A percentile compares a stretch with the other conserved stretches of the same genome.
Evolutionary conservation across 768 basidiomycete genomes (phyloP).

Genomic region (Rhizopogon vesiculosus): DNA sequence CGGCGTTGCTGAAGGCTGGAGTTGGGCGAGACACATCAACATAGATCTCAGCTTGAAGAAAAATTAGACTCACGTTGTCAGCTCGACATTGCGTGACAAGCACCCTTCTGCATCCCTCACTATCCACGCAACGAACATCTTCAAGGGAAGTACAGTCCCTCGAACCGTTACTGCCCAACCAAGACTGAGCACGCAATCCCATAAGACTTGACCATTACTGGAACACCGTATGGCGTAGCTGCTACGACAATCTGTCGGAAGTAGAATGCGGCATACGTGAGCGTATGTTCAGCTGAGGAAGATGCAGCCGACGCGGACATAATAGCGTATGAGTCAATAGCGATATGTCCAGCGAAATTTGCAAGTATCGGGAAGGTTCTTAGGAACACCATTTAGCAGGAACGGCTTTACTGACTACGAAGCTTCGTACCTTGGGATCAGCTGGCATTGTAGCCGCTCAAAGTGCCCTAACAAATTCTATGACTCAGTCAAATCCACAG

Average conservation of each 20-base stretch:
- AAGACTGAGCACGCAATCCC: constrained; percentile 73
- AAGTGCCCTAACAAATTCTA: too few relatives aligned
- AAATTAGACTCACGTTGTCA: constrained; percentile 46
- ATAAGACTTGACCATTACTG: constrained; percentile 68
- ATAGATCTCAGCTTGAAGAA: not conserved
- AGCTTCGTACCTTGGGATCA: too few relatives aligned
- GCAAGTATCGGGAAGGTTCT: too few relatives aligned
- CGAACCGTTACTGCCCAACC: constrained; percentile 61
- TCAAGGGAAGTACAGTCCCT: constrained; percentile 52
- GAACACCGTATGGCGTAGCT: constrained; percentile 48
- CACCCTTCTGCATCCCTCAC: constrained; percentile 39
- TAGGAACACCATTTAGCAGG: too few relatives aligned
- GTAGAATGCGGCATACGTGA: constrained; percentile 75
- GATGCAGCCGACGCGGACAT: constrained; percentile 25
- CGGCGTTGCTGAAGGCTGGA: too few relatives aligned
- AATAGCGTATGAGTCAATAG: constrained; percentile 56
- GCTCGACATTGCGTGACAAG: constrained; percentile 59
- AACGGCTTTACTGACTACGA: too few relatives aligned
- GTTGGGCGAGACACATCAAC: not conserved
- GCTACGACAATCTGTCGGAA: constrained; percentile 80
- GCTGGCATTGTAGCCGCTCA: too few relatives aligned
- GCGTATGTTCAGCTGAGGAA: constrained; percentile 25
- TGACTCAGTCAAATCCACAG: too few relatives aligned
- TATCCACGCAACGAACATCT: constrained; percentile 50
- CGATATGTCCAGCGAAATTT: too few relatives aligned